These are phyloP conservation scores for Claviceps digitariae DNA, from an alignment of 2,329 filamentous ascomycete genomes.

Conservation along the genomic window DNA sequence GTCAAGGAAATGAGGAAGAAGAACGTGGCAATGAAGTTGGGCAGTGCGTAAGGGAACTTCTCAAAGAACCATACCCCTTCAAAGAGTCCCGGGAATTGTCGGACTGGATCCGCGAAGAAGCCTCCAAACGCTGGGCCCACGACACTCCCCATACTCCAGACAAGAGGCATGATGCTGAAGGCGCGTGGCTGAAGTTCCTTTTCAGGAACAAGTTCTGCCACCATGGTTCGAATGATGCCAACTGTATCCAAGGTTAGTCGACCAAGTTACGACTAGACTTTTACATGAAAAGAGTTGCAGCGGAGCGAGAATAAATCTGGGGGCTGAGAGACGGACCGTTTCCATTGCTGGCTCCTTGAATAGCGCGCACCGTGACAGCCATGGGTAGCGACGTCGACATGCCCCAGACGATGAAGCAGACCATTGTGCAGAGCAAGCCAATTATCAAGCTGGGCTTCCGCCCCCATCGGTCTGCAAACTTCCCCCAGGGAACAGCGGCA, in stretches of 20 bases:
- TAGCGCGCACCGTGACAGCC: slow-evolving; percentile 62
- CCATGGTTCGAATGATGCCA: slow-evolving; percentile 84
- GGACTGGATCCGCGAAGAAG: slow-evolving; percentile 66
- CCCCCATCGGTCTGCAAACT: slow-evolving; percentile 63
- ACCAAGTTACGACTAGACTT: background rate
- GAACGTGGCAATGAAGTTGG: slow-evolving; percentile 62
- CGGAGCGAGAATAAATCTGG: background rate
- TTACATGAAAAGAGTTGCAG: background rate
- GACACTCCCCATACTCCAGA: slow-evolving; percentile 75
- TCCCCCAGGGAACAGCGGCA: slow-evolving; percentile 63
- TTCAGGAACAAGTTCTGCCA: slow-evolving; percentile 84
- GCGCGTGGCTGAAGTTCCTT: slow-evolving; percentile 76
- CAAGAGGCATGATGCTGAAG: slow-evolving; percentile 86
- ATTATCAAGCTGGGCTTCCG: slow-evolving; percentile 69
- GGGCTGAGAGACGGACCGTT: slow-evolving; percentile 42
- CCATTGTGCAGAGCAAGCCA: slow-evolving; percentile 66
- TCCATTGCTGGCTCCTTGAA: slow-evolving; percentile 77
- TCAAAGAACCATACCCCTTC: slow-evolving; percentile 54
- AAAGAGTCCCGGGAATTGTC: slow-evolving; percentile 60
- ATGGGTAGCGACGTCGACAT: slow-evolving; percentile 66
- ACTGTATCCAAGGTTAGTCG: slow-evolving; percentile 28
- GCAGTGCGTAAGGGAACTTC: slow-evolving; percentile 68
- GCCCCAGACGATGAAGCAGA: slow-evolving; percentile 69
- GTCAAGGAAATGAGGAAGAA: slow-evolving; percentile 69
- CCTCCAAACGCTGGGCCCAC: slow-evolving; percentile 83